These are phyloP conservation scores for Fusarium haematococcum DNA, from an alignment of 2,329 filamentous ascomycete genomes.

Conservation along the genomic window DNA sequence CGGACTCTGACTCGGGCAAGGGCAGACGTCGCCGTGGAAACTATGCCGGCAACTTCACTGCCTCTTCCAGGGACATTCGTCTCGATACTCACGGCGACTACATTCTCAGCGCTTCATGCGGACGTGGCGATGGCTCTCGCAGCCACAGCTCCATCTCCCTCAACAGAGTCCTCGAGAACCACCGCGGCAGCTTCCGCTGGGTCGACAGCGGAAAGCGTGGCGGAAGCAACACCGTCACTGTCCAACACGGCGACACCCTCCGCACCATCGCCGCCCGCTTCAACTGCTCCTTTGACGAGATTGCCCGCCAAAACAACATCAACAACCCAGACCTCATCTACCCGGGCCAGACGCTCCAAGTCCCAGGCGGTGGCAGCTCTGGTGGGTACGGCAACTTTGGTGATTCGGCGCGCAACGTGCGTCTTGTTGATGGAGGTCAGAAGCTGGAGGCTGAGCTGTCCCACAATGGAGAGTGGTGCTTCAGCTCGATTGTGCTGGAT, in stretches of 20 bases:
- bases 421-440: conserved; percentile 51
- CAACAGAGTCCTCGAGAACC: conserved; percentile 51
- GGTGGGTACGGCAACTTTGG: conserved; percentile 45
- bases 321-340: conserved; percentile 57
- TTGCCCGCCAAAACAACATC: conserved; percentile 54
- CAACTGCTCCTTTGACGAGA: conserved; percentile 51
- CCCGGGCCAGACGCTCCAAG: conserved; percentile 54
- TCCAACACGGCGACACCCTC: conserved; percentile 57
- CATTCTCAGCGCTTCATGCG: conserved; percentile 50
- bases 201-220: conserved; percentile 37
- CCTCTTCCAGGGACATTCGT: conserved; percentile 50
- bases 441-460: conserved; percentile 49
- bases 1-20: neutral
- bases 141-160: conserved; percentile 51
- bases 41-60: conserved; percentile 51
- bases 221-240: conserved; percentile 46
- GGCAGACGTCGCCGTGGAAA: conserved; percentile 27
- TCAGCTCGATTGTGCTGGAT: conserved; percentile 48
- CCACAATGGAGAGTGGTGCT: conserved; percentile 47
- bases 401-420: conserved; percentile 50
- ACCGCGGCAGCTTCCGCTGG: conserved; percentile 54
- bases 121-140: conserved; percentile 48
- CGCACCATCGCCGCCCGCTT: conserved; percentile 51
- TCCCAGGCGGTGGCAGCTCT: conserved; percentile 45
- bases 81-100: conserved; percentile 51